Conservation (phyloP, 169 alveolate genomes). For the Plasmodium relictum region DNA sequence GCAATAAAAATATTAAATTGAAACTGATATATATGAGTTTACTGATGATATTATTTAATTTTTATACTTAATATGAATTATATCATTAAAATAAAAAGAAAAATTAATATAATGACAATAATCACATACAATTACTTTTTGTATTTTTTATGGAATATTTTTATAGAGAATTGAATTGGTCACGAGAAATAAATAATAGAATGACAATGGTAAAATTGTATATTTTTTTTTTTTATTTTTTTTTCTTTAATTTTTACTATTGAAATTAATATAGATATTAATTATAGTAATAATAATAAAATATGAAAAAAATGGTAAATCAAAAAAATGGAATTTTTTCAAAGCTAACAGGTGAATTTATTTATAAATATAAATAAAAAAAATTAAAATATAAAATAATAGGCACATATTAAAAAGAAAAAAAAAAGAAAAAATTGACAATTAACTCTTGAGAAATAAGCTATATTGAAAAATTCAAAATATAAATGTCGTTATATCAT, state of each 20-base stretch:
- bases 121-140: too few species aligned
- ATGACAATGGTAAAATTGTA: not conserved
- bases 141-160: too few species aligned
- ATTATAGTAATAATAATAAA: not conserved
- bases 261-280: not conserved
- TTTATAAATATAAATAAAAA: not conserved
- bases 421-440: not conserved
- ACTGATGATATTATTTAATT: too few species aligned
- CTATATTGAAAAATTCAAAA: not conserved
- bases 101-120: too few species aligned
- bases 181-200: not conserved
- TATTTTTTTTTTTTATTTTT: not conserved
- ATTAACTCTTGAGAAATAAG: not conserved
- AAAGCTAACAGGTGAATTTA: constrained; percentile 53
- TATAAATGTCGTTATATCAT: not conserved
- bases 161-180: too few species aligned
- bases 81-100: too few species aligned
- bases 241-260: not conserved
- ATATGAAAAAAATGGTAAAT: constrained; percentile 44
- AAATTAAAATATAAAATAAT: not conserved
- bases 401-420: not conserved
- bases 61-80: too few species aligned
- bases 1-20: too few species aligned
- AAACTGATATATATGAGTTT: too few species aligned
- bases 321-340: constrained; percentile 41